A percentile compares a stretch with the other conserved stretches of the same genome.
Evolutionary conservation across 176 grass and related monocot genomes (phyloP).

Genomic region (Chloris gayana): DNA sequence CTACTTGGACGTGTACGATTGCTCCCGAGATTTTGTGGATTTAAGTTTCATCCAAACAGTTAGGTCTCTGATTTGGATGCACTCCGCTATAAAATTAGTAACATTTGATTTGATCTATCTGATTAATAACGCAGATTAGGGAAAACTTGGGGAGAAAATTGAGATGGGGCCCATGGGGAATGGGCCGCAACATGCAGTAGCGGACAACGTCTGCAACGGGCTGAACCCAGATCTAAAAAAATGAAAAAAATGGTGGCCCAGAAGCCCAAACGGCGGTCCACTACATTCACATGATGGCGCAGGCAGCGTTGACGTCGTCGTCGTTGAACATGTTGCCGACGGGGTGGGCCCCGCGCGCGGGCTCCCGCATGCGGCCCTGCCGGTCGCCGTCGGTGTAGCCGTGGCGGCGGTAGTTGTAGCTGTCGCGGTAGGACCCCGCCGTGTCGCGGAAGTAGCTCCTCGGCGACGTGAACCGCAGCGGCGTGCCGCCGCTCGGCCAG

Average conservation of each 20-base stretch:
- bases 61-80: neutral
- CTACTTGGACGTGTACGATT: neutral
- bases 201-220: neutral
- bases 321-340: conserved; percentile 77
- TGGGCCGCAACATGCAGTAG: neutral
- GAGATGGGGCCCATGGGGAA: neutral
- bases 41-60: neutral
- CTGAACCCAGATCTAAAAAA: neutral
- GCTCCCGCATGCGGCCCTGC: conserved; percentile 50
- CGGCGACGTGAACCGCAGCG: conserved; percentile 54
- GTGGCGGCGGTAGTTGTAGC: conserved; percentile 70
- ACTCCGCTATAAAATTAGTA: too few relatives aligned
- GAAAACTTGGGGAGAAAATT: neutral
- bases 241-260: neutral
- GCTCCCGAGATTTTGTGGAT: neutral
- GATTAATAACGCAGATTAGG: too few relatives aligned
- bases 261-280: neutral
- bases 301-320: conserved; percentile 66
- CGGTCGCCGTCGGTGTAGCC: conserved; percentile 62
- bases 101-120: too few relatives aligned
- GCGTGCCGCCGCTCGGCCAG: conserved; percentile 56
- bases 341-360: conserved; percentile 42
- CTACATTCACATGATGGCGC: conserved; percentile 43
- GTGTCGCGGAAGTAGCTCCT: conserved; percentile 64
- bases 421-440: conserved; percentile 42